These are phyloP conservation scores for Aegilops umbellulata DNA, from an alignment of 176 grass and related monocot genomes.

Conservation along the genomic window DNA sequence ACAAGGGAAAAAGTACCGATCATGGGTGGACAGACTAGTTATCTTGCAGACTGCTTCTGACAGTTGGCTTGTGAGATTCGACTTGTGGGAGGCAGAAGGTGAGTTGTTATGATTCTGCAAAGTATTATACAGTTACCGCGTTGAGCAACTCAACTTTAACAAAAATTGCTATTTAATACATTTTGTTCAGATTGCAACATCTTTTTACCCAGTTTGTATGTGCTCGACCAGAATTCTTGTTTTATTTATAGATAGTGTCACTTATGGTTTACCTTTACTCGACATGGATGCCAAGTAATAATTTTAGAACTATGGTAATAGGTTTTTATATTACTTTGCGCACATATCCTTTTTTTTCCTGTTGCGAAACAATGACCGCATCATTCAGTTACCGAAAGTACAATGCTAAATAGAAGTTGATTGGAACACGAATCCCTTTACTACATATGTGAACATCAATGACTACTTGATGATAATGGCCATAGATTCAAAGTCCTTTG, in stretches of 20 bases:
- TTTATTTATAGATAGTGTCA: neutral
- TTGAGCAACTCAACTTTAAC: neutral
- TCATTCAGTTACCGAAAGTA: neutral
- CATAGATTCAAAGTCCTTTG: neutral
- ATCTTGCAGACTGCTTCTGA: slow-evolving; percentile 41
- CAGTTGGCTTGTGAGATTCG: slow-evolving; percentile 67
- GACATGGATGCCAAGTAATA: neutral
- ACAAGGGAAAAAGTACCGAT: slow-evolving; percentile 50
- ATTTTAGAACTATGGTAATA: neutral
- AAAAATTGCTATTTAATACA: neutral
- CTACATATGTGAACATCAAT: neutral
- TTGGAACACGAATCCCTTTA: neutral
- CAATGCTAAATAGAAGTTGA: neutral
- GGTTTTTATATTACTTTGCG: neutral
- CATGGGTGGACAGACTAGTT: slow-evolving; percentile 69
- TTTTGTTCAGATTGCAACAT: neutral
- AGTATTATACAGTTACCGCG: neutral
- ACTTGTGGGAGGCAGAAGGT: slow-evolving; percentile 76
- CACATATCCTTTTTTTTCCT: neutral
- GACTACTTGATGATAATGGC: neutral
- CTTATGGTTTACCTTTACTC: neutral
- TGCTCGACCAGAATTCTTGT: neutral
- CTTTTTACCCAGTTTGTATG: neutral
- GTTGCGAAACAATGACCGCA: neutral
- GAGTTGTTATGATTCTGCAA: neutral